Evolutionary conservation across 345 rosid genomes (phyloP), one percentile per base, ranked within the genome.

Genomic region (Gossypium longicalyx): DNA sequence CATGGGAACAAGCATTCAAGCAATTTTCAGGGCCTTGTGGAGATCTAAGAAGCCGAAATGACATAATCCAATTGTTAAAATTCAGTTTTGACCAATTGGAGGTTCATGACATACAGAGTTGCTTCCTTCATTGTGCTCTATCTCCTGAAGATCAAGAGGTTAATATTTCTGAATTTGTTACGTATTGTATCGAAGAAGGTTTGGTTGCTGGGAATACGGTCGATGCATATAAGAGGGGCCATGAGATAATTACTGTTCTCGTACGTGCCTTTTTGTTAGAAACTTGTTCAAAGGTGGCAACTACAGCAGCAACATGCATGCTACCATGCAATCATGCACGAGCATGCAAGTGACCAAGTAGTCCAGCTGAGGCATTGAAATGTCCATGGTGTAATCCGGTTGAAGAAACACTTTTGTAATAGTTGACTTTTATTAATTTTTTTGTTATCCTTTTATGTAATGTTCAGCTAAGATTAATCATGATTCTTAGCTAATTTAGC

Each of bases 91-190:
- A 23, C 7, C 64, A 57, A 16, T 74, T 80, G 59, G 43, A 68
- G 8, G 70, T 71, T 53, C 23, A n/a, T 20, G 45, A 67, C 2
- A 12, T 76, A 7, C 77, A 71, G 45, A 69, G 22, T 4, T 82
- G 86, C 48, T 76, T 85, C 56, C 38, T 79, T 6, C 66, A 54
- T 53, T 79, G 69, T 54, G 78, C 82, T 16, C 49, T 86, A 4
- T 79, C 43, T 71, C 60, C 80, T 7, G 77, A 74, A 44, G 79
- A 74, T 48, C 53, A 0, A 1, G 2, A 17, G 22, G 29, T 72
- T 6, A 1, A 6, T 1, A 76, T 45, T 15, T 23, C 49, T 1
- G 77, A 66, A 3, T 23, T 85, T 65, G 72, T 83, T 12, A 34
- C 51, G 2, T 67, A 62, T 61, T 59, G 53, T 56, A 73, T 82